Conservation (phyloP, 495 filamentous ascomycete species). For the Letharia columbiana region DNA sequence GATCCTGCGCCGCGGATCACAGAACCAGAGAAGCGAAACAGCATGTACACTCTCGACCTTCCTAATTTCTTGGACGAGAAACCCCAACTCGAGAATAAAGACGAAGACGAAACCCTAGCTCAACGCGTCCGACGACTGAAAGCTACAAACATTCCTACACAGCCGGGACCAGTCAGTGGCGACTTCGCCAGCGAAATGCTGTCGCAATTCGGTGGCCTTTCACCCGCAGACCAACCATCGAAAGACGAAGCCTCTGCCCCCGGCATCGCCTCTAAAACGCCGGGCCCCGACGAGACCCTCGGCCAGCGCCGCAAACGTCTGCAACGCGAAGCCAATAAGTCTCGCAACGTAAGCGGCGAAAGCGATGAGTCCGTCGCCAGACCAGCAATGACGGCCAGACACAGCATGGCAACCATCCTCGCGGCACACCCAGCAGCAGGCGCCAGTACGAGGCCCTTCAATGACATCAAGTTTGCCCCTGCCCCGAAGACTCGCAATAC, state of each 20-base stretch:
- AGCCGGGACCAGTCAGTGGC: constrained; percentile 53
- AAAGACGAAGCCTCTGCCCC: constrained; percentile 7
- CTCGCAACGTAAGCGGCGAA: constrained; percentile 28
- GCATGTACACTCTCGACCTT: constrained; percentile 30
- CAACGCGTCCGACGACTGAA: constrained; percentile 60
- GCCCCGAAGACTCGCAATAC: constrained; percentile 23
- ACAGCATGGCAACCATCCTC: constrained; percentile 65
- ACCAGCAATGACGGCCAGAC: constrained; percentile 34
- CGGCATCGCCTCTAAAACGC: constrained; percentile 25
- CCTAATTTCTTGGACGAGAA: constrained; percentile 22
- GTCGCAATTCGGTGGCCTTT: constrained; percentile 53
- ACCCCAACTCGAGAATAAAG: constrained; percentile 20
- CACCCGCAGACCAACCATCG: constrained; percentile 27
- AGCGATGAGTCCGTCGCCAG: constrained; percentile 28
- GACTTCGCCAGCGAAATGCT: constrained; percentile 75
- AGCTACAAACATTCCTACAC: constrained; percentile 43
- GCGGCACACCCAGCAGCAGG: constrained; percentile 44
- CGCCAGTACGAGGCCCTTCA: constrained; percentile 15
- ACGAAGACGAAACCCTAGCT: constrained; percentile 67
- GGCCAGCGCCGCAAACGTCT: constrained; percentile 76
- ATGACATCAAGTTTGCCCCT: constrained; percentile 22
- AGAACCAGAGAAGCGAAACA: constrained; percentile 33
- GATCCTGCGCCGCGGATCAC: constrained; percentile 23
- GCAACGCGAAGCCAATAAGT: constrained; percentile 52
- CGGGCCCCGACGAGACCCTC: constrained; percentile 66